Conservation (phyloP, 2,329 filamentous ascomycete species). For the Aspergillus unguis region DNA sequence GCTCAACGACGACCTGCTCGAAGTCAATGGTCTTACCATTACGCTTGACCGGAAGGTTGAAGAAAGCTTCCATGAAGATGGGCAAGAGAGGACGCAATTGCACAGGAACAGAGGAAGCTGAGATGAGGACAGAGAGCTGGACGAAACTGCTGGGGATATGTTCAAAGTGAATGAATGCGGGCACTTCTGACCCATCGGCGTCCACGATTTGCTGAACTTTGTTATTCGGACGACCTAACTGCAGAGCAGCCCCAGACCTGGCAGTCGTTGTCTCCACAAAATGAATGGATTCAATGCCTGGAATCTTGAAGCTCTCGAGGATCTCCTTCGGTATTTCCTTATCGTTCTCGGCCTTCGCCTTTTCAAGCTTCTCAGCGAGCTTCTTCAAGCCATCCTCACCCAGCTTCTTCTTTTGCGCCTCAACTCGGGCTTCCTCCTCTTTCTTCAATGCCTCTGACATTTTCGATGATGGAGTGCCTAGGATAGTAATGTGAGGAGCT, state of each 20-base stretch:
- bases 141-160: conserved; percentile 92
- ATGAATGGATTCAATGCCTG: conserved; percentile 84
- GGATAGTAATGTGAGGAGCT: conserved; percentile 79
- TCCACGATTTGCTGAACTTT: conserved; percentile 74
- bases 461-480: conserved; percentile 79
- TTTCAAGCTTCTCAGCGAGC: conserved; percentile 71
- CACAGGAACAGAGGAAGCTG: conserved; percentile 72
- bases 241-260: conserved; percentile 71
- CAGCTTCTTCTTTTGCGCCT: conserved; percentile 72
- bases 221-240: conserved; percentile 65
- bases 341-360: conserved; percentile 85
- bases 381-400: conserved; percentile 77
- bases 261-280: conserved; percentile 89
- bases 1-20: conserved; percentile 84
- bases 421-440: conserved; percentile 74
- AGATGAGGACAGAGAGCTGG: conserved; percentile 75
- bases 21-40: conserved; percentile 77
- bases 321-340: conserved; percentile 76
- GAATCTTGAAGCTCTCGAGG: conserved; percentile 78
- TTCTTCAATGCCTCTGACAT: conserved; percentile 77
- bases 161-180: conserved; percentile 95
- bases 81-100: conserved; percentile 79
- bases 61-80: conserved; percentile 88
- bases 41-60: conserved; percentile 79
- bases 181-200: conserved; percentile 58